phyloP scores from a whole-genome alignment of 1,139 yeast genomes.

The Lodderomyces orthopsilosis region DNA sequence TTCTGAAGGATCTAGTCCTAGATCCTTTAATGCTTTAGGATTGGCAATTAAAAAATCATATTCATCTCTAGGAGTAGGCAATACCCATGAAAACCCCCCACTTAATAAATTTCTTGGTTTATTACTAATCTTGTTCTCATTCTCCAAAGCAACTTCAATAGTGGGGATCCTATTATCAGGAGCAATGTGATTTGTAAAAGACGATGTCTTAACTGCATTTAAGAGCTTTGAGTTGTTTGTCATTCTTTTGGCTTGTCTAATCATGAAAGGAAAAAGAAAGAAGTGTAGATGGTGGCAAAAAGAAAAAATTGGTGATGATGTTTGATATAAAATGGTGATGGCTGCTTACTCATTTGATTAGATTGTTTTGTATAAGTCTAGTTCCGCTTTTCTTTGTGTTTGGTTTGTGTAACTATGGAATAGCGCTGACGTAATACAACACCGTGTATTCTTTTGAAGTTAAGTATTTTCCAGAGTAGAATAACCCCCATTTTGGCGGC shows the following conservation, averaged over 20 bases:
- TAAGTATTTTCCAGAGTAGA: too few species aligned
- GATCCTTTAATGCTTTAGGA: slow-evolving; percentile 56
- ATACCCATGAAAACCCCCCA: slow-evolving; percentile 70
- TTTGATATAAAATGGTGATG: background rate
- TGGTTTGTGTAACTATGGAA: background rate
- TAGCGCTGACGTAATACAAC: background rate
- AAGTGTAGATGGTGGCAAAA: background rate
- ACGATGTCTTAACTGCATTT: slow-evolving; percentile 40
- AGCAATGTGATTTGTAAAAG: slow-evolving; percentile 48
- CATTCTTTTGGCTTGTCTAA: slow-evolving; percentile 10
- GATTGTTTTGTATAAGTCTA: background rate
- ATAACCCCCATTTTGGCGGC: too few species aligned
- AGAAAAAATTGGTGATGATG: background rate
- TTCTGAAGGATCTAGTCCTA: slow-evolving; percentile 45
- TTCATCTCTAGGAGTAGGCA: slow-evolving; percentile 59
- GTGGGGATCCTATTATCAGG: slow-evolving; percentile 64
- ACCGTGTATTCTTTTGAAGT: too few species aligned
- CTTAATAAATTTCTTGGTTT: slow-evolving; percentile 58
- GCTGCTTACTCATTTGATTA: background rate
- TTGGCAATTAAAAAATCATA: slow-evolving; percentile 60
- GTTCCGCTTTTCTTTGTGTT: background rate
- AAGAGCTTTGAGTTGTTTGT: slow-evolving; percentile 16
- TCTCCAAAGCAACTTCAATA: slow-evolving; percentile 45
- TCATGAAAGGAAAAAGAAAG: slow-evolving; percentile 1
- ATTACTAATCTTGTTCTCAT: slow-evolving; percentile 32